Conservation (phyloP, 192 early-diverging fungal species). For the Gonapodya prolifera region DNA sequence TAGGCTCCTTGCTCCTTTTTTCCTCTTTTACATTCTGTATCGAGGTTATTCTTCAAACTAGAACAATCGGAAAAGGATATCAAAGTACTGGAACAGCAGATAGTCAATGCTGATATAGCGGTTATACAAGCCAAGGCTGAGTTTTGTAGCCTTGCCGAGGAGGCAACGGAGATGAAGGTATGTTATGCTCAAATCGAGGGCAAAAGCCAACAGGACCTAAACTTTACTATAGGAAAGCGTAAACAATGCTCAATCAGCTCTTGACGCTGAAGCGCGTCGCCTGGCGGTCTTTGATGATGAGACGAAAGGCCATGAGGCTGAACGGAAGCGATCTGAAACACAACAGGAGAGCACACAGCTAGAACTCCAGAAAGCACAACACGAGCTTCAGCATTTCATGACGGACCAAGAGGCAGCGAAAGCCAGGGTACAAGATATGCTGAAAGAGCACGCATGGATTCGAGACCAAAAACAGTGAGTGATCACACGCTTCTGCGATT, state of each 20-base stretch:
- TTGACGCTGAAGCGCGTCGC: constrained; percentile 49
- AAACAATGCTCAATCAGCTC: constrained; percentile 35
- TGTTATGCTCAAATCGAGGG: neutral
- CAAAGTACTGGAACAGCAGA: constrained; percentile 21
- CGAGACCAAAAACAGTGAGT: constrained; percentile 66
- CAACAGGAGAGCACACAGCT: constrained; percentile 55
- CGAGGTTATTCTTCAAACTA: constrained; percentile 21
- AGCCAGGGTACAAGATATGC: constrained; percentile 31
- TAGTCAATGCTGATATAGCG: constrained; percentile 26
- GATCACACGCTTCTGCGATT: neutral
- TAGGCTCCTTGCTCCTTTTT: neutral
- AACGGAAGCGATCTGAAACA: constrained; percentile 49
- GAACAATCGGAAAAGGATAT: constrained; percentile 45
- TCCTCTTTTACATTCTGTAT: neutral
- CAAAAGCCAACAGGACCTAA: neutral
- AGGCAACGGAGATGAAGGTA: neutral
- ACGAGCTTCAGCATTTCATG: constrained; percentile 61
- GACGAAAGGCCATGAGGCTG: constrained; percentile 51
- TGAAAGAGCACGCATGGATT: constrained; percentile 62
- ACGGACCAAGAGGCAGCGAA: constrained; percentile 39
- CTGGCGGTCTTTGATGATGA: constrained; percentile 69
- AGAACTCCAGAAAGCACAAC: constrained; percentile 65
- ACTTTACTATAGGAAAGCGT: constrained; percentile 10
- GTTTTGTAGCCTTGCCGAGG: constrained; percentile 7
- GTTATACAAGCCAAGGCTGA: constrained; percentile 31